Evolutionary conservation across 805 yeast genomes (phyloP).

Genomic region (Starmerella ratchasimensis): DNA sequence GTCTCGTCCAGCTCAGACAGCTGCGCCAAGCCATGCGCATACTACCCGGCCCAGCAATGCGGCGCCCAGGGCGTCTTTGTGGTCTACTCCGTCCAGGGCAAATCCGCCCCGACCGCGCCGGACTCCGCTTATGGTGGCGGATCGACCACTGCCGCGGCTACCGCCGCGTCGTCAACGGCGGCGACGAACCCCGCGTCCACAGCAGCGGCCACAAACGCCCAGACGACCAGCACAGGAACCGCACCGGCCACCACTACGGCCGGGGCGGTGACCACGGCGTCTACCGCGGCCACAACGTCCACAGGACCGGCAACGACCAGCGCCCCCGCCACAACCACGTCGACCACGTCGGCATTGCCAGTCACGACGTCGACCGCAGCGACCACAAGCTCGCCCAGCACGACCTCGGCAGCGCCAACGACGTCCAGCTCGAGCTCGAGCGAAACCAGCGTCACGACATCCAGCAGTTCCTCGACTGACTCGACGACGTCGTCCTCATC

Average conservation of each 20-base stretch:
- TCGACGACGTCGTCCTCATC: constrained; percentile 20
- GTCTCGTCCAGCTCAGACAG: constrained; percentile 21
- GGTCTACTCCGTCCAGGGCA: constrained; percentile 21
- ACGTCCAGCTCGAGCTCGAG: constrained; percentile 1
- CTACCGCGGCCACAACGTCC: constrained; percentile 22
- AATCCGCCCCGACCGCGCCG: constrained; percentile 18
- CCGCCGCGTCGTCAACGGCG: constrained; percentile 21
- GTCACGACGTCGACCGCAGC: not conserved
- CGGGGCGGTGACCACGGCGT: constrained; percentile 20
- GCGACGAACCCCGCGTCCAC: constrained; percentile 19
- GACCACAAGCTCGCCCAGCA: not conserved
- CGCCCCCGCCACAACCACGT: not conserved
- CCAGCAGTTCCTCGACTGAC: constrained; percentile 12
- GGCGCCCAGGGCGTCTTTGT: constrained; percentile 41
- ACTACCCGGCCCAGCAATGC: constrained; percentile 50
- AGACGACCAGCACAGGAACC: constrained; percentile 1
- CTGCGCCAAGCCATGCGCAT: constrained; percentile 42
- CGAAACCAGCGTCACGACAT: not conserved
- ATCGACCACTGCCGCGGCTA: constrained; percentile 18
- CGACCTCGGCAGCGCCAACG: not conserved
- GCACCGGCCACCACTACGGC: constrained; percentile 20
- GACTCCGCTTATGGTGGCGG: constrained; percentile 22
- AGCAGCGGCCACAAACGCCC: not conserved
- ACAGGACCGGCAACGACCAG: constrained; percentile 14
- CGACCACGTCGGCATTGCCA: not conserved